These are phyloP conservation scores for Ilex asprella DNA, from an alignment of 257 asterid genomes.

Conservation along the genomic window DNA sequence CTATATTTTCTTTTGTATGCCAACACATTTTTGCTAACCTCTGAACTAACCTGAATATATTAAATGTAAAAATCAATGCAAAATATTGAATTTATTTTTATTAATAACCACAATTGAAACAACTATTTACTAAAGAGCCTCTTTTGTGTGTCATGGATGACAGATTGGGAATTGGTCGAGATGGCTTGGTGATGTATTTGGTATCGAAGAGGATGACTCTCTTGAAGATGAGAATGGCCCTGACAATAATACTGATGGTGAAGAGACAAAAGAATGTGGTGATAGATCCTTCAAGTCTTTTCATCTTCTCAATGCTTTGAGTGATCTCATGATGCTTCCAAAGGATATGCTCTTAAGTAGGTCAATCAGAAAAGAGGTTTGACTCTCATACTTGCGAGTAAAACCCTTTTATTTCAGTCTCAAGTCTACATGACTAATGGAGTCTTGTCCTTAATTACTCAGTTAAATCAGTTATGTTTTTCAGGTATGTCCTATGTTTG, in stretches of 20 bases:
- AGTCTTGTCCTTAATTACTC: constrained; percentile 3
- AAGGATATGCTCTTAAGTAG: constrained; percentile 71
- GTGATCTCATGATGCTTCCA: constrained; percentile 97
- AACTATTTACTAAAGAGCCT: too few relatives aligned
- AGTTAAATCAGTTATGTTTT: constrained; percentile 8
- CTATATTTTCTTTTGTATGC: not conserved
- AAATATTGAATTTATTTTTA: too few relatives aligned
- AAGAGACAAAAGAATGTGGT: constrained; percentile 16
- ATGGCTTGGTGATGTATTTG: constrained; percentile 18
- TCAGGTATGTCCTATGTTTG: constrained; percentile 68
- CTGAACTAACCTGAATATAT: not conserved
- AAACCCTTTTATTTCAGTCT: not conserved
- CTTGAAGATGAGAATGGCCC: constrained; percentile 18
- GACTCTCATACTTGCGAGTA: constrained; percentile 5
- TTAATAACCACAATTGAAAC: too few relatives aligned
- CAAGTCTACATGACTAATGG: not conserved
- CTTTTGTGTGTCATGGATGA: constrained; percentile 2
- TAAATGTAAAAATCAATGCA: not conserved
- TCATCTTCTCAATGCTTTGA: constrained; percentile 65
- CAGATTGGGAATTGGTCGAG: constrained; percentile 21
- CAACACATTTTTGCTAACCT: not conserved
- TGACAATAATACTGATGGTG: constrained; percentile 29
- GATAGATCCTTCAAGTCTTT: constrained; percentile 51
- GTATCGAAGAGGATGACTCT: constrained; percentile 15
- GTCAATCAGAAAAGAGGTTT: constrained; percentile 68